These are phyloP conservation scores for Trichoderma pleuroti DNA, from an alignment of 2,329 filamentous ascomycete species.

Conservation along the genomic window DNA sequence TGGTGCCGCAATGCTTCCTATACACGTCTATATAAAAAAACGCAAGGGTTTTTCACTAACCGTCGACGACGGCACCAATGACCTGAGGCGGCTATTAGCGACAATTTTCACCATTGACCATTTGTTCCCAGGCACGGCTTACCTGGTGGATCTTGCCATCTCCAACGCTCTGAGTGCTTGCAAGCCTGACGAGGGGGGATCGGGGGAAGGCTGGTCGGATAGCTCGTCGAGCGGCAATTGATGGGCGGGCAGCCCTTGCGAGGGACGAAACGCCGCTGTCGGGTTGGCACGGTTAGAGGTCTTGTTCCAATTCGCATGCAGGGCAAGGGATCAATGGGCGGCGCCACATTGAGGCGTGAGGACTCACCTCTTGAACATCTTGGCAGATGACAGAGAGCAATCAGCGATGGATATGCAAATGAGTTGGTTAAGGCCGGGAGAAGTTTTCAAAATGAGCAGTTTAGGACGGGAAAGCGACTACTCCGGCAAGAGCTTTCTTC, in stretches of 20 bases:
- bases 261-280: constrained; percentile 64
- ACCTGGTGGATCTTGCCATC: constrained; percentile 69
- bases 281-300: constrained; percentile 40
- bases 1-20: not conserved
- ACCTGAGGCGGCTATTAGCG: constrained; percentile 67
- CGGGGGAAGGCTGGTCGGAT: constrained; percentile 54
- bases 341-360: constrained; percentile 14
- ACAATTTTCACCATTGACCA: constrained; percentile 21
- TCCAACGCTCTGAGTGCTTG: constrained; percentile 55
- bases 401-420: constrained; percentile 57
- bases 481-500: constrained; percentile 44
- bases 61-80: constrained; percentile 98
- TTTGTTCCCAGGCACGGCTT: constrained; percentile 30
- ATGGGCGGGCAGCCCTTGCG: constrained; percentile 60
- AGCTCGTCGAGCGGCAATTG: constrained; percentile 57
- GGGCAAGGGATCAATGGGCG: constrained; percentile 26
- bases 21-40: not conserved
- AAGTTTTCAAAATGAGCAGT: constrained; percentile 49
- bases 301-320: constrained; percentile 46
- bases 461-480: constrained; percentile 43
- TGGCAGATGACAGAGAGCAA: constrained; percentile 66
- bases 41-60: constrained; percentile 53
- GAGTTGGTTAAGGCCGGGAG: constrained; percentile 49
- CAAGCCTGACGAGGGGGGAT: constrained; percentile 55
- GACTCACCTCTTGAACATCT: constrained; percentile 81